These are phyloP conservation scores for Thalassiosira hispida DNA, from an alignment of 352 stramenopile genomes.

Conservation along the genomic window DNA sequence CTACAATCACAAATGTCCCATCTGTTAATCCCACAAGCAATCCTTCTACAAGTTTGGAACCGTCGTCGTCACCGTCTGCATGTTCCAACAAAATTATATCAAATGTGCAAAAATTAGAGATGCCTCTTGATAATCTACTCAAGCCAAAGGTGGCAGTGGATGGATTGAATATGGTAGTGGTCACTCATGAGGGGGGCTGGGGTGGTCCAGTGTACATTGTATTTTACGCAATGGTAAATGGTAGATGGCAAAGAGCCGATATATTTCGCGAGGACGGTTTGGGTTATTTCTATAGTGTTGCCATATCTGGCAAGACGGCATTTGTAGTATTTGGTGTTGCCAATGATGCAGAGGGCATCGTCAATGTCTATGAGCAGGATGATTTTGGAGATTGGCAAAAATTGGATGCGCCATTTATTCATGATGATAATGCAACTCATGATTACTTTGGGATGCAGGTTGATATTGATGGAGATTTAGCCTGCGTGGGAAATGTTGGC, in stretches of 20 bases:
- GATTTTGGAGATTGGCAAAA: not conserved
- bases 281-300: not conserved
- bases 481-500: too few relatives aligned
- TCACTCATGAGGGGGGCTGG: not conserved
- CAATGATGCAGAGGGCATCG: not conserved
- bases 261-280: not conserved
- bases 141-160: constrained; percentile 1
- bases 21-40: not conserved
- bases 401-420: not conserved
- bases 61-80: not conserved
- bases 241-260: not conserved
- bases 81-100: not conserved
- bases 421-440: too few relatives aligned
- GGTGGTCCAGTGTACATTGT: not conserved
- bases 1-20: not conserved
- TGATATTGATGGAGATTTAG: not conserved
- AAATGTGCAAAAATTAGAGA: not conserved
- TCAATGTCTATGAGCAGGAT: constrained; percentile 8
- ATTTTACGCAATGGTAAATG: constrained; percentile 15
- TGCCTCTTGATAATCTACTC: not conserved
- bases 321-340: not conserved
- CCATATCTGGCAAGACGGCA: not conserved
- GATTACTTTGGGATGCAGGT: not conserved
- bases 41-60: not conserved
- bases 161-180: constrained; percentile 10